These are phyloP conservation scores for Boletus huronensis DNA, from an alignment of 768 basidiomycete species.

Conservation along the genomic window DNA sequence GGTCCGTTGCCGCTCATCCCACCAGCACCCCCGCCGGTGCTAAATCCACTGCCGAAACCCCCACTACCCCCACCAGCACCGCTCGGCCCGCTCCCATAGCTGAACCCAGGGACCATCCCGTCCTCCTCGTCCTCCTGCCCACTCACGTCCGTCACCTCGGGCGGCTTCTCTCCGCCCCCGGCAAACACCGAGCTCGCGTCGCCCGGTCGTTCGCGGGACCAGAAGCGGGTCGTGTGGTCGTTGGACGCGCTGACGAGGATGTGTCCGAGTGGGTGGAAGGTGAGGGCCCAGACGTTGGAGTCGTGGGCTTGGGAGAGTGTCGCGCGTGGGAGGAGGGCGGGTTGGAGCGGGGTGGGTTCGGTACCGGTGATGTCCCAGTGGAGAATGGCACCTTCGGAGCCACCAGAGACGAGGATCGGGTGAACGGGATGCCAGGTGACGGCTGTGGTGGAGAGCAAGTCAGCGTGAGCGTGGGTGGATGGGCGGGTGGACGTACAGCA, in stretches of 20 bases:
- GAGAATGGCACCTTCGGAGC: constrained; percentile 88
- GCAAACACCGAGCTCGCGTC: constrained; percentile 74
- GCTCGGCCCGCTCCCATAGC: constrained; percentile 30
- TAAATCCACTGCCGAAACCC: constrained; percentile 13
- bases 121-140: constrained; percentile 75
- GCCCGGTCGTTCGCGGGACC: constrained; percentile 90
- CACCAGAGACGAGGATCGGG: constrained; percentile 88
- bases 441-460: constrained; percentile 35
- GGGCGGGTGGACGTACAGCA: constrained; percentile 63
- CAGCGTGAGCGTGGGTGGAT: not conserved
- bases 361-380: constrained; percentile 90
- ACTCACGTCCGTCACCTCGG: constrained; percentile 55
- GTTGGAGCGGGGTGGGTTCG: constrained; percentile 36
- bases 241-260: constrained; percentile 92
- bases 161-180: constrained; percentile 82
- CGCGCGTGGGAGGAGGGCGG: constrained; percentile 61
- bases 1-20: constrained; percentile 11
- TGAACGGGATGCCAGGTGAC: constrained; percentile 96
- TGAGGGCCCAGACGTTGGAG: constrained; percentile 93
- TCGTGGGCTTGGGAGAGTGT: constrained; percentile 96
- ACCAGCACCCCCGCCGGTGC: constrained; percentile 26
- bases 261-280: constrained; percentile 95
- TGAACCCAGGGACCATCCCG: constrained; percentile 71
- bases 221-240: constrained; percentile 99
- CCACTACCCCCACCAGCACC: not conserved